These are phyloP conservation scores for Pulveroboletus ravenelii DNA, from an alignment of 768 basidiomycete species.

Conservation along the genomic window DNA sequence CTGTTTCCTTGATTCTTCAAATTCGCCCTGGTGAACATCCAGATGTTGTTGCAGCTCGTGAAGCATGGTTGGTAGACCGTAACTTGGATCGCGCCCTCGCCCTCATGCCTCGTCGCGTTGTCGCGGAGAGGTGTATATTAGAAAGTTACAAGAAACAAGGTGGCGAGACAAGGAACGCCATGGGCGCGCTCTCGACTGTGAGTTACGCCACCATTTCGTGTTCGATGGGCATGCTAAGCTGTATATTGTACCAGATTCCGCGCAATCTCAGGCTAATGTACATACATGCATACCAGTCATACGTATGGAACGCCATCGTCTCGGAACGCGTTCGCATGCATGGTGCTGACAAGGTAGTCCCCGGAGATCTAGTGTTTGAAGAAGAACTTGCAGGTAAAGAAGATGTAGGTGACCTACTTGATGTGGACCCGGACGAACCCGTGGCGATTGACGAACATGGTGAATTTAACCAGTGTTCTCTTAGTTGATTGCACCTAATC, in stretches of 20 bases:
- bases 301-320: constrained; percentile 96
- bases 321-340: constrained; percentile 85
- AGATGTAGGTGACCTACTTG: constrained; percentile 26
- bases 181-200: constrained; percentile 85
- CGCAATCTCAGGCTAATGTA: constrained; percentile 95
- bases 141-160: constrained; percentile 84
- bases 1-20: constrained; percentile 75
- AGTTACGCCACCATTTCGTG: constrained; percentile 14
- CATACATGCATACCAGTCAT: constrained; percentile 97
- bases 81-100: constrained; percentile 79
- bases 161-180: constrained; percentile 74
- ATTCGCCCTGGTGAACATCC: constrained; percentile 89
- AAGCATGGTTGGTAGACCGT: constrained; percentile 83
- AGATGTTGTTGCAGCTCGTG: constrained; percentile 76
- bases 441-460: constrained; percentile 32
- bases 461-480: constrained; percentile 15
- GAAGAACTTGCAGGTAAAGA: constrained; percentile 25
- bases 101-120: constrained; percentile 84
- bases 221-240: neutral
- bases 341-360: constrained; percentile 68
- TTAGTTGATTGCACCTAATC: constrained; percentile 4
- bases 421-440: constrained; percentile 29
- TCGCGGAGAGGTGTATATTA: constrained; percentile 89
- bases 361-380: constrained; percentile 90
- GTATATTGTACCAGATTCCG: constrained; percentile 65